Conservation (phyloP, 306 rosid species). For the Comarum palustre region DNA sequence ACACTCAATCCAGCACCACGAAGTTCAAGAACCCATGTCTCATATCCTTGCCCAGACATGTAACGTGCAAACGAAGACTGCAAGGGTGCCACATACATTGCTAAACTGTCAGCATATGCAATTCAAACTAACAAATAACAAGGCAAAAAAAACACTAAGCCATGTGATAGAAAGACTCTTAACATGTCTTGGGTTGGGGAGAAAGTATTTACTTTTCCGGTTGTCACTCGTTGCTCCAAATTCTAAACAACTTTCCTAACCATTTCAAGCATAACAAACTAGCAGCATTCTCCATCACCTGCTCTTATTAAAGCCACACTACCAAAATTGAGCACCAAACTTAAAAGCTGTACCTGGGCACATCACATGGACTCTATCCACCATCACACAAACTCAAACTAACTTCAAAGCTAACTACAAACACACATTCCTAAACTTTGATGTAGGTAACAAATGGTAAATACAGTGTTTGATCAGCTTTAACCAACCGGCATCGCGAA, state of each 20-base stretch:
- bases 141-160: background rate
- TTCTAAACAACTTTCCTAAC: background rate
- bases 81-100: conserved; percentile 30
- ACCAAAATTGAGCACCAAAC: background rate
- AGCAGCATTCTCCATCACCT: background rate
- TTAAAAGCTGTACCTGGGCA: background rate
- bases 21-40: conserved; percentile 95
- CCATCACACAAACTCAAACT: background rate
- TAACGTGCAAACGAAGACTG: conserved; percentile 95
- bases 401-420: background rate
- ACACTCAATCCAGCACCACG: conserved; percentile 96
- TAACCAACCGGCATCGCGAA: background rate
- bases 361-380: background rate
- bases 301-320: background rate
- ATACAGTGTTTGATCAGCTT: background rate
- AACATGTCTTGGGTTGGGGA: background rate
- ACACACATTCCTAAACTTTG: background rate
- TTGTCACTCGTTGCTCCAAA: background rate
- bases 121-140: background rate
- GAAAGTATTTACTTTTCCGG: background rate
- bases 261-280: background rate
- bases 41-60: conserved; percentile 91
- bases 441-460: background rate
- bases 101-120: background rate
- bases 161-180: background rate